Evolutionary conservation across 345 rosid genomes (phyloP).

Genomic region (Eucalyptus pauciflora): DNA sequence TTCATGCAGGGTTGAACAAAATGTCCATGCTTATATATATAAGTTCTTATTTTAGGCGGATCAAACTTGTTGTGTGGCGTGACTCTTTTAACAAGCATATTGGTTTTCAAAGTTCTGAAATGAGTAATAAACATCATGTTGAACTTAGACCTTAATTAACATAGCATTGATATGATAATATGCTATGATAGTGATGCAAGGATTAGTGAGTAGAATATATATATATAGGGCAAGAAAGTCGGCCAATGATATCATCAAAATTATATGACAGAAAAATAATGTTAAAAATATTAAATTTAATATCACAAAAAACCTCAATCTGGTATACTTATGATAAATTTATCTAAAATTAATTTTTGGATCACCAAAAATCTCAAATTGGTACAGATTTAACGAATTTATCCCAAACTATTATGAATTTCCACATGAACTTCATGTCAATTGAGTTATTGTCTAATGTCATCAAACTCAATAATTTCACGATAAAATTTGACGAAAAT

Average conservation of each 20-base stretch:
- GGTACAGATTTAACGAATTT: too few species aligned
- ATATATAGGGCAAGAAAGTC: neutral
- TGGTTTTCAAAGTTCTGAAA: neutral
- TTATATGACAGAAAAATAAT: neutral
- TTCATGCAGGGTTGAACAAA: neutral
- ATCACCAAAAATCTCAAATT: too few species aligned
- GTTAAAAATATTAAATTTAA: neutral
- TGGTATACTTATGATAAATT: too few species aligned
- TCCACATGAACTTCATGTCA: neutral
- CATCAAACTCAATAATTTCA: too few species aligned
- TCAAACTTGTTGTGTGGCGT: neutral
- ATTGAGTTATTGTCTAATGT: too few species aligned
- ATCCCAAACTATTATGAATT: neutral
- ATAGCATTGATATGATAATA: neutral
- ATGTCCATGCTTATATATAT: neutral
- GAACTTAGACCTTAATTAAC: neutral
- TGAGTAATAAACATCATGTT: neutral
- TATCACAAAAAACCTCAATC: accelerated
- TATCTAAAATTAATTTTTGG: too few species aligned
- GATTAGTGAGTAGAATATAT: neutral
- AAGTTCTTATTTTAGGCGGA: neutral
- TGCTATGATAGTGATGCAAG: neutral
- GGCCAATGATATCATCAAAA: neutral
- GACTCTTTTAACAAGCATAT: neutral
- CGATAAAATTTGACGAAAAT: too few species aligned